Conservation (phyloP, 805 yeast genomes). For the Candida dendrica region DNA sequence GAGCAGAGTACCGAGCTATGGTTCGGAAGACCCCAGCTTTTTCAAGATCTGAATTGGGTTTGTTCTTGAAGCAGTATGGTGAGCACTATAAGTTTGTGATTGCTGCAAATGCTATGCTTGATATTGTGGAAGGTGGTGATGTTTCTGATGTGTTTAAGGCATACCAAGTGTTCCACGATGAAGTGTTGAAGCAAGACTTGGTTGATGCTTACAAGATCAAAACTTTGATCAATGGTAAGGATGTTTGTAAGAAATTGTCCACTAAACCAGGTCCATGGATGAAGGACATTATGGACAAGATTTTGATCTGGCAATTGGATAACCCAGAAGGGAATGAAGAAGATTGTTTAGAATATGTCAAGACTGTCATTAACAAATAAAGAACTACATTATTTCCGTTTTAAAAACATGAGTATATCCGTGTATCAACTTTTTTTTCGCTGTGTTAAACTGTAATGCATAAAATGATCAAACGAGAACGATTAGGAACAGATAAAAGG, state of each 20-base stretch:
- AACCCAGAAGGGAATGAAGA: slow-evolving; percentile 49
- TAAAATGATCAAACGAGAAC: background rate
- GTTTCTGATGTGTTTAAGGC: slow-evolving; percentile 1
- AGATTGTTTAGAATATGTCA: slow-evolving; percentile 43
- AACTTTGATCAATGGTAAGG: slow-evolving; percentile 74
- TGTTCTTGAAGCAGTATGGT: slow-evolving; percentile 46
- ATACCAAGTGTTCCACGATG: slow-evolving; percentile 11
- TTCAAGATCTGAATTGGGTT: slow-evolving; percentile 54
- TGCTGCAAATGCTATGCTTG: slow-evolving; percentile 21
- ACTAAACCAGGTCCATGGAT: slow-evolving; percentile 88
- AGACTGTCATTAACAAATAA: slow-evolving; percentile 4
- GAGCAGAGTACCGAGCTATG: slow-evolving; percentile 17
- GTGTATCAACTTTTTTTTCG: background rate
- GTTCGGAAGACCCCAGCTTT: slow-evolving; percentile 23
- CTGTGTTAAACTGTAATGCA: background rate
- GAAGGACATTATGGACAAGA: slow-evolving; percentile 43
- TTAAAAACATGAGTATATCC: no score
- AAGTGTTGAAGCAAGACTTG: slow-evolving; percentile 8
- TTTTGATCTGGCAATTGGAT: slow-evolving; percentile 73
- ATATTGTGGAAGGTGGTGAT: slow-evolving; percentile 3
- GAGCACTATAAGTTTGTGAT: slow-evolving; percentile 40
- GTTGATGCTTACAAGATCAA: slow-evolving; percentile 39
- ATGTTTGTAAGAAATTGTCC: slow-evolving; percentile 41
- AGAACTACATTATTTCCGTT: no score
- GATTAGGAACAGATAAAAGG: background rate